phyloP scores from a whole-genome alignment of 2,329 filamentous ascomycete species.

The Trichoderma sp. region DNA sequence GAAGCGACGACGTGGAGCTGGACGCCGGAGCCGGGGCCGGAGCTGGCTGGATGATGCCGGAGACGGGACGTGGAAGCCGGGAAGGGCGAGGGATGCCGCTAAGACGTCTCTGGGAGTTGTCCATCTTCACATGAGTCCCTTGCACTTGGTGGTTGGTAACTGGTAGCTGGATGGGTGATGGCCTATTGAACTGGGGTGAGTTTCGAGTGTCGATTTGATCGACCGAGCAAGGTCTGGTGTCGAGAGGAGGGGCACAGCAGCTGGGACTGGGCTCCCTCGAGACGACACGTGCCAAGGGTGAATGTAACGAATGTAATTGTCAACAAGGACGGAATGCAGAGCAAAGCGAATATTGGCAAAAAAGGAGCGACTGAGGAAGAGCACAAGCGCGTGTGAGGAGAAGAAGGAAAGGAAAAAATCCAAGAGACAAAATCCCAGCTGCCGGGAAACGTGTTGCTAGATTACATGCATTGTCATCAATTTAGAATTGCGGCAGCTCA shows the following conservation, averaged over 20 bases:
- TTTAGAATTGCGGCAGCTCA: slow-evolving; percentile 4
- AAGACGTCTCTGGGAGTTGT: slow-evolving; percentile 35
- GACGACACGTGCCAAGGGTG: background rate
- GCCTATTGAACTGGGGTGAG: slow-evolving; percentile 14
- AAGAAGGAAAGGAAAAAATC: background rate
- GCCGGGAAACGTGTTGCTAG: background rate
- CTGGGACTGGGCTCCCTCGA: background rate
- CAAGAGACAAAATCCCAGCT: background rate
- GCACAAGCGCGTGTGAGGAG: background rate
- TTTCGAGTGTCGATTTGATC: slow-evolving; percentile 13
- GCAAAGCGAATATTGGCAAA: background rate
- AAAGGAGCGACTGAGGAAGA: background rate
- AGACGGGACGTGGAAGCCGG: slow-evolving; percentile 36
- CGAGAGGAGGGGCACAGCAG: background rate
- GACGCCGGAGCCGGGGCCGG: slow-evolving; percentile 14
- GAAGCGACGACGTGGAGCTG: slow-evolving; percentile 29
- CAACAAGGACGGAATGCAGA: slow-evolving; percentile 9
- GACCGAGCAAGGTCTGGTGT: background rate
- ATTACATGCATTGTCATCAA: background rate
- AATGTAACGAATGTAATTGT: slow-evolving; percentile 6
- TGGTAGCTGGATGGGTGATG: background rate
- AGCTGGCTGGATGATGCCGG: slow-evolving; percentile 33
- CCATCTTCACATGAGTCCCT: slow-evolving; percentile 27
- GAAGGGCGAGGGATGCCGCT: slow-evolving; percentile 39
- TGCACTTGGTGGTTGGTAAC: background rate